A percentile compares a stretch with the other conserved stretches of the same genome.
Conservation (phyloP, 306 rosid genomes). For the apple (Malus domestica) region ASM211411v1 NC_041794.1:34145001-34145500, state of each 20-base stretch:
- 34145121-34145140: neutral
- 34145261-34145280: neutral
- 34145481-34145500: conserved; percentile 8
- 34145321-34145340: neutral
- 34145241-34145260: neutral
- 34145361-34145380: conserved; percentile 16
- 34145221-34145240: neutral
- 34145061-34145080: neutral
- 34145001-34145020: neutral
- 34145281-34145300: neutral
- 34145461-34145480: conserved; percentile 18
- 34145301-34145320: neutral
- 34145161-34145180: neutral
- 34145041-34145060: neutral
- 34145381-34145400: conserved; percentile 6
- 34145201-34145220: neutral
- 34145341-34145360: conserved; percentile 23
- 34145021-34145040: neutral
- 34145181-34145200: neutral
- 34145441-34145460: conserved; percentile 8
- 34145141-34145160: neutral
- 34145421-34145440: conserved; percentile 6
- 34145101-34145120: no score
- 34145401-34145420: conserved; percentile 4
- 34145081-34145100: neutral